Base-by-base conservation (phyloP, 1,139 yeast genomes). In the Kodamaea suecica region DNA sequence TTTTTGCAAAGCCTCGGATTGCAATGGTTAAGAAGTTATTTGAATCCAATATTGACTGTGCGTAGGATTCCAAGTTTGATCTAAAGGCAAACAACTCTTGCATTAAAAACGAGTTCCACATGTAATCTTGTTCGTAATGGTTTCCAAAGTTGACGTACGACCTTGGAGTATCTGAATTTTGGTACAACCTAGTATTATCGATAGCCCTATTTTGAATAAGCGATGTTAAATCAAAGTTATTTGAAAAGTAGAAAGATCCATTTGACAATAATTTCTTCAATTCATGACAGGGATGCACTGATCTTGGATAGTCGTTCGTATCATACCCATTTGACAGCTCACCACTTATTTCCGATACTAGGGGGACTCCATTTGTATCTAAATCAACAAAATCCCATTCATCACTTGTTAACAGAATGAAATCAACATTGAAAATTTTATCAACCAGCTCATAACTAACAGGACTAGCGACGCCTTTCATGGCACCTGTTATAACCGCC, bases 91-190 rank as follows among this genome's bases (percentile, higher is more conserved):
- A 70, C 42, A 94, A 73, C 43, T 90, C 96, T 38, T 80, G 75
- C 80, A 90, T 81, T 80, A 94, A 77, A 56, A 85, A 92, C 5
- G 84, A 75, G 57, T 94, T 94, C 99, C 99, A 94, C 97, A 92
- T 88, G 53, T 84, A 92, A 47, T 90, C 92, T 39, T 78, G 79
- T 53, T 83, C 90, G 45, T 74, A 80, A 40, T 77, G 74, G 43
- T 78, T 82, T 33, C 55, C 53, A 29, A 46, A 40, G 27, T 28
- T 6, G 35, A 33, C 23, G 40, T 38, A 25, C 8, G 31, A 36
- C 1, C 21, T 26, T 4, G 34, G 32, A 55, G 38, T 76, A 45
- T 4, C 73, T 58, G 47, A 64, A 4, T 13, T 17, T n/a, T 34
- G 33, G 14, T 31, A 24, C 20, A 53, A 37, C 28, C 44, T 45